These are phyloP conservation scores for Penicillium brevicompactum DNA, from an alignment of 2,329 filamentous ascomycete species.

Conservation along the genomic window DNA sequence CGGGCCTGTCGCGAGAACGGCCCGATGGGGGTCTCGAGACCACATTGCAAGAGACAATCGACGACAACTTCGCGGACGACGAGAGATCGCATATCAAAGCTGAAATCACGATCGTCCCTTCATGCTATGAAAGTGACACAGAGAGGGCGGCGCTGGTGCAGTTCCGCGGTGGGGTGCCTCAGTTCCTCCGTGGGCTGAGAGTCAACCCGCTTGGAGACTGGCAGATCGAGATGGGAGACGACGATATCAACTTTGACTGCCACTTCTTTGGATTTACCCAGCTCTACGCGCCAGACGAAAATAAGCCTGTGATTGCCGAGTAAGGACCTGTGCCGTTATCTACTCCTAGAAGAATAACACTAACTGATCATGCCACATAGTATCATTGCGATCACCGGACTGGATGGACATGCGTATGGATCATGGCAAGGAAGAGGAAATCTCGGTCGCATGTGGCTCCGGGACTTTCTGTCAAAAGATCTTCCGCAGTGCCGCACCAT, in stretches of 20 bases:
- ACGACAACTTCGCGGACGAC: slow-evolving; percentile 9
- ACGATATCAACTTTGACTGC: slow-evolving; percentile 14
- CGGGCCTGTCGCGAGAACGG: slow-evolving; percentile 7
- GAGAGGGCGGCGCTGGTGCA: slow-evolving; percentile 10
- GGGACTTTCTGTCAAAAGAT: slow-evolving; percentile 33
- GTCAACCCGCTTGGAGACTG: slow-evolving; percentile 11
- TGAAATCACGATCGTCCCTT: slow-evolving; percentile 11
- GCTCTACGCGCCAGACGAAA: slow-evolving; percentile 9
- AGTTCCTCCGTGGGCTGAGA: slow-evolving; percentile 5
- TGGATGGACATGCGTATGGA: slow-evolving; percentile 34
- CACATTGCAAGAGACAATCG: slow-evolving; percentile 6
- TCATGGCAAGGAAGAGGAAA: slow-evolving; percentile 31
- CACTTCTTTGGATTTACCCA: slow-evolving; percentile 17
- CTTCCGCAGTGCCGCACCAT: slow-evolving; percentile 31
- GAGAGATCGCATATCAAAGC: slow-evolving; percentile 10
- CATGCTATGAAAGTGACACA: slow-evolving; percentile 12
- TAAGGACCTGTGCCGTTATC: not conserved
- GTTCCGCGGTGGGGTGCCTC: slow-evolving; percentile 10
- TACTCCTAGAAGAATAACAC: not conserved
- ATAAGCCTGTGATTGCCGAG: slow-evolving; percentile 11
- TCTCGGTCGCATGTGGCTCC: slow-evolving; percentile 31
- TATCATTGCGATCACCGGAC: not conserved
- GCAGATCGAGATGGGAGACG: slow-evolving; percentile 14
- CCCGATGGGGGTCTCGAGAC: slow-evolving; percentile 8
- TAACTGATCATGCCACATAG: not conserved